Evolutionary conservation across 371 early-diverging fungal genomes (phyloP).

Genomic region (Mortierella sp.): DNA sequence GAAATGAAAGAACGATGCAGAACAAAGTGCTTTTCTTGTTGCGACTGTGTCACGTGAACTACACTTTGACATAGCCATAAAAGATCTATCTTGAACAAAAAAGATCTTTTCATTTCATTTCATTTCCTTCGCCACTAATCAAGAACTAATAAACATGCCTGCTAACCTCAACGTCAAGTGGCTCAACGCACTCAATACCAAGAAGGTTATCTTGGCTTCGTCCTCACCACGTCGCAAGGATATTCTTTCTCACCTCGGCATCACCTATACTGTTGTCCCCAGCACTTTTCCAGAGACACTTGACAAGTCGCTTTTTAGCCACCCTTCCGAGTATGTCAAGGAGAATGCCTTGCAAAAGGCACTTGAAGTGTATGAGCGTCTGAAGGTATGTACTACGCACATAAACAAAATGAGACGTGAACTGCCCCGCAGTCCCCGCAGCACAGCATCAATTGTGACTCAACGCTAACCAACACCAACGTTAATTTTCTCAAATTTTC

Average conservation of each 20-base stretch:
- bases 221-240: conserved; percentile 86
- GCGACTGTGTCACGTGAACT: neutral
- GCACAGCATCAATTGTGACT: conserved; percentile 2
- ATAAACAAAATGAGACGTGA: neutral
- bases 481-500: neutral
- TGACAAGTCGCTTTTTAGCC: conserved; percentile 66
- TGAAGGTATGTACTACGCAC: conserved; percentile 47
- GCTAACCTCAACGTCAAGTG: conserved; percentile 44
- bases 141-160: conserved; percentile 25
- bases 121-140: neutral
- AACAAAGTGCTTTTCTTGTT: neutral
- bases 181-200: conserved; percentile 57
- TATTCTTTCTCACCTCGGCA: conserved; percentile 74
- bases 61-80: too few species aligned
- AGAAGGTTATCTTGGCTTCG: conserved; percentile 82
- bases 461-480: neutral
- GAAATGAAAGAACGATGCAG: neutral
- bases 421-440: neutral
- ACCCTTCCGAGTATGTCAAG: conserved; percentile 68
- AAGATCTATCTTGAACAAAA: neutral
- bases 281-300: conserved; percentile 74
- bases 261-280: conserved; percentile 73
- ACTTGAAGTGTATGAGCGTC: conserved; percentile 63
- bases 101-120: neutral
- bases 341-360: conserved; percentile 70